Evolutionary conservation across 192 early-diverging fungal species (phyloP).

Genomic region (Backusella circina): DNA sequence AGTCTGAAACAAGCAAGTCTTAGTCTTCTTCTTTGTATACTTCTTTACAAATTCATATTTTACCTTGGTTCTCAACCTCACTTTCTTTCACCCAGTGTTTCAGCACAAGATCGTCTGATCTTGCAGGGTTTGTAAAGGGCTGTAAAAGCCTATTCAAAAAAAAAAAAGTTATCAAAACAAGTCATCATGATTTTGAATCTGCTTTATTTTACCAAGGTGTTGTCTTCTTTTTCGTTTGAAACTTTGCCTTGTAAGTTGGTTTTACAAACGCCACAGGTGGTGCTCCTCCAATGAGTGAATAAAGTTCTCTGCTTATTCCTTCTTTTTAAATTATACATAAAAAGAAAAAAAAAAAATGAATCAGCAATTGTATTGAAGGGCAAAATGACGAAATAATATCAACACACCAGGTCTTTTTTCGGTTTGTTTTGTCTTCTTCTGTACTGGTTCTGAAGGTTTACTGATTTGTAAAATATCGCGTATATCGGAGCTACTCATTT

Average conservation of each 20-base stretch:
- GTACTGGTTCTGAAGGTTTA: conserved; percentile 32
- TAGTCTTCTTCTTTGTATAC: too few species aligned
- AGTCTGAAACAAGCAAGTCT: too few species aligned
- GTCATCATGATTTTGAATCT: neutral
- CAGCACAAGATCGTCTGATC: conserved; percentile 68
- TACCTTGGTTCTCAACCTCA: conserved; percentile 41
- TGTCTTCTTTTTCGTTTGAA: conserved; percentile 62
- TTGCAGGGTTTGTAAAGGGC: conserved; percentile 73
- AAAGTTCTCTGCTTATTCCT: conserved; percentile 60
- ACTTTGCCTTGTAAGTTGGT: conserved; percentile 67
- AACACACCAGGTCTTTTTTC: conserved; percentile 50
- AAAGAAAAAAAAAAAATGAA: neutral
- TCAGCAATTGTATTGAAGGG: neutral
- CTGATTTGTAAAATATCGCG: conserved; percentile 59
- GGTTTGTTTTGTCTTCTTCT: conserved; percentile 29
- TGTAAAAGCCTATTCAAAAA: conserved; percentile 52
- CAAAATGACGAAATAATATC: neutral
- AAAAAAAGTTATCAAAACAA: neutral
- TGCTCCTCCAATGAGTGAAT: conserved; percentile 63
- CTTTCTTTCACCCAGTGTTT: conserved; percentile 79
- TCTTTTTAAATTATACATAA: conserved; percentile 32
- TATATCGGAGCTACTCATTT: conserved; percentile 49
- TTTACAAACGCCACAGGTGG: conserved; percentile 61
- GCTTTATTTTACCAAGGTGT: conserved; percentile 59
- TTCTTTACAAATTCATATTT: neutral